Base-by-base conservation (phyloP, 2,329 filamentous ascomycete species). In the Fusarium fujikuroi region DNA sequence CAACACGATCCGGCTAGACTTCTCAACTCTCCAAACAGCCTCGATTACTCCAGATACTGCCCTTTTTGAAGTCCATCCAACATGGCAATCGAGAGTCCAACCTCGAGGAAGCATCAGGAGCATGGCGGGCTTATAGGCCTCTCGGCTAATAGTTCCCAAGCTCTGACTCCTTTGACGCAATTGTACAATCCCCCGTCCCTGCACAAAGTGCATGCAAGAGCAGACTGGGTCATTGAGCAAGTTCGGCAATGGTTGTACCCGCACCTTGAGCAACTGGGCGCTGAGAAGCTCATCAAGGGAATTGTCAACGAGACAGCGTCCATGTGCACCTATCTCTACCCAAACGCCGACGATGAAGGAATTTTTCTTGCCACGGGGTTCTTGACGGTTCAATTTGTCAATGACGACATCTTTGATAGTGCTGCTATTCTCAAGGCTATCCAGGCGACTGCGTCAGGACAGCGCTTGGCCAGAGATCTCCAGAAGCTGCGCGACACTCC, bases 131-230 rank as follows among this genome's bases (percentile, higher is more conserved):
- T 52, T 3, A 3, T 2, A 16, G 11, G 12, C 18, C n/a, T 9
- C 14, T 12, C 5, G 4, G 0, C 18, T 5, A 18, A 11, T 3
- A 12, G 18, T 9, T 16, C 23, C 12, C 3, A n/a, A 1, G 8
- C 50, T 12, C 2, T n/a, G 4, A 53, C 28, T 39, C 14, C 23
- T 0, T 28, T 25, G 5, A n/a, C 23, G 0, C 23, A 1, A 1
- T n/a, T 54, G 2, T 39, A 54, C 2, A 0, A 16, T 3, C 50
- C 50, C 5, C 50, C 50, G 12, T 39, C 23, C 1, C 34, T 3
- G 0, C 50, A 39, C 14, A 39, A n/a, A 54, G 7, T 39, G 0
- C 34, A 54, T 2, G n/a, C 49, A 4, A 21, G 9, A 52, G 32
- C 49, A 37, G 4, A 21, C 2, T 21, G 2, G 18, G 49, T 21